Percentiles rank a stretch among this genome's conserved stretches.
Evolutionary conservation across 2,329 filamentous ascomycete species (phyloP).

Genomic region (Sordariomycetes sp.): DNA sequence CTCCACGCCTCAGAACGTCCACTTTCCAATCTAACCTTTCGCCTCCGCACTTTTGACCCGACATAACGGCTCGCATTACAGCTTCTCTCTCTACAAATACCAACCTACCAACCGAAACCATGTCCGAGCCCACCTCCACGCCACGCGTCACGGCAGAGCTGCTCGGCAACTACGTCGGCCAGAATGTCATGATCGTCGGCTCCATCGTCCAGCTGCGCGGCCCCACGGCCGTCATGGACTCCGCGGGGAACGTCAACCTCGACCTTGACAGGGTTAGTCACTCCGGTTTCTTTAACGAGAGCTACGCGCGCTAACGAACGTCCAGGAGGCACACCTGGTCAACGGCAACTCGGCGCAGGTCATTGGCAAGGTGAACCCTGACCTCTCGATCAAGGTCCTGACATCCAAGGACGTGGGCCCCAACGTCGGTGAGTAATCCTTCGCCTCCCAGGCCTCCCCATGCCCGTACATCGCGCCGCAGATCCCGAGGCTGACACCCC

Average conservation of each 20-base stretch:
- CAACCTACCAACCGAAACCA: conserved; percentile 29
- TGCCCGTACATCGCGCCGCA: not conserved
- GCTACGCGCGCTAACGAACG: not conserved
- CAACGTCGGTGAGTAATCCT: conserved; percentile 49
- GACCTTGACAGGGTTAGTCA: conserved; percentile 55
- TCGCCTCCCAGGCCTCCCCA: not conserved
- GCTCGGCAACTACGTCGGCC: conserved; percentile 63
- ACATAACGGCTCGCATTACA: not conserved
- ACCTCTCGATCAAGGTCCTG: conserved; percentile 61
- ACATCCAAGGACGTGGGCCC: conserved; percentile 59
- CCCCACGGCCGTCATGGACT: conserved; percentile 70
- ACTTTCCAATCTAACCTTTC: not conserved
- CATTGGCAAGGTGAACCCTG: conserved; percentile 69
- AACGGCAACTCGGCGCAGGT: conserved; percentile 63
- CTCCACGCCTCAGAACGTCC: not conserved
- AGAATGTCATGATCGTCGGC: conserved; percentile 76
- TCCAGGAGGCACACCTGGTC: conserved; percentile 58
- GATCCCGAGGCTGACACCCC: not conserved
- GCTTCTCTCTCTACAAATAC: not conserved
- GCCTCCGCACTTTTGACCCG: not conserved
- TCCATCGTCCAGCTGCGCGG: conserved; percentile 75
- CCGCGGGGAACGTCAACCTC: conserved; percentile 65
- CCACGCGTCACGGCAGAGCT: conserved; percentile 76
- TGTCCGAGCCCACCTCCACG: conserved; percentile 57
- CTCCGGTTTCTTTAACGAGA: not conserved